phyloP scores from a whole-genome alignment of 192 early-diverging fungal species.

The Anaeromyces robustus region DNA sequence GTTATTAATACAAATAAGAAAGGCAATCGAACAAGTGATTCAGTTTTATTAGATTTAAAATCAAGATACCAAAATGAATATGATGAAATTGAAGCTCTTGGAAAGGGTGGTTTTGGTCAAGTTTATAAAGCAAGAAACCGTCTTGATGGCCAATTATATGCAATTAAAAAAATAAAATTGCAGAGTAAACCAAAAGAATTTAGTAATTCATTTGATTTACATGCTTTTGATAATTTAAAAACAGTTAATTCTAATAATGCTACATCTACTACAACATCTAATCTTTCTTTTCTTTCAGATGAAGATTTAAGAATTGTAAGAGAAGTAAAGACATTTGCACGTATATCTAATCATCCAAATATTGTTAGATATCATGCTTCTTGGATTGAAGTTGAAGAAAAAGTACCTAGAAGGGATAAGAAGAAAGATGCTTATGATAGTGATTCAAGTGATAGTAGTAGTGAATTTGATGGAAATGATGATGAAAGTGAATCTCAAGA shows the following conservation, averaged over 20 bases:
- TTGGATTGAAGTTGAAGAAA: constrained; percentile 19
- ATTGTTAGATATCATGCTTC: constrained; percentile 24
- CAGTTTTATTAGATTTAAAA: not conserved
- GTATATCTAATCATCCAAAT: constrained; percentile 24
- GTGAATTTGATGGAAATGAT: not conserved
- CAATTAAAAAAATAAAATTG: constrained; percentile 31
- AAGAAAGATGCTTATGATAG: not conserved
- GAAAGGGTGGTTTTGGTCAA: constrained; percentile 34
- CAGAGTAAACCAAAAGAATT: constrained; percentile 15
- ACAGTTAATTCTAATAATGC: not conserved
- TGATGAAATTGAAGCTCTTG: constrained; percentile 57
- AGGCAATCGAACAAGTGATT: not conserved
- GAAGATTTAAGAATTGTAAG: constrained; percentile 16
- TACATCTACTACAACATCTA: not conserved
- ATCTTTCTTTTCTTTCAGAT: not conserved
- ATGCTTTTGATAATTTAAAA: not conserved
- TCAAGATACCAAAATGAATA: not conserved
- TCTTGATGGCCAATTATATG: constrained; percentile 28
- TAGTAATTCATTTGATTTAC: not conserved
- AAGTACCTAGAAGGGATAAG: not conserved
- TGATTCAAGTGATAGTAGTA: not conserved
- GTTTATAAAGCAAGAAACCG: constrained; percentile 19
- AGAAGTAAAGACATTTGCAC: constrained; percentile 29
- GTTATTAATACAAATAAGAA: not conserved
- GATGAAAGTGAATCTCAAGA: not conserved